Percentiles rank a stretch among this genome's conserved stretches.
phyloP scores from a whole-genome alignment of 306 rosid genomes.

The Lathyrus aphaca region DNA sequence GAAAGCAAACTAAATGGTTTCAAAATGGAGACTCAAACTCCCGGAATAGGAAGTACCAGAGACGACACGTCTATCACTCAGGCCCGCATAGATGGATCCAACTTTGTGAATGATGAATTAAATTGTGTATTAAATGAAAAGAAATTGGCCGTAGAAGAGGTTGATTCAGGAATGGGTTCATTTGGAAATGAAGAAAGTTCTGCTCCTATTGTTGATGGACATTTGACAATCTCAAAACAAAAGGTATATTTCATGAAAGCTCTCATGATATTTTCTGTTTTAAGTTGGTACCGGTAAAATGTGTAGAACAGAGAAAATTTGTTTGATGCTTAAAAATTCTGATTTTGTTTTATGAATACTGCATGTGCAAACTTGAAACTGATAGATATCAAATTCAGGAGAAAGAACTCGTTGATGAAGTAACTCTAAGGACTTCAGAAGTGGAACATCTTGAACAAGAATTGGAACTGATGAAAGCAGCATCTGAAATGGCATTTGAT shows the following conservation, averaged over 20 bases:
- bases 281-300: conserved; percentile 34
- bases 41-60: conserved; percentile 28
- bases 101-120: conserved; percentile 39
- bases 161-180: conserved; percentile 36
- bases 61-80: conserved; percentile 28
- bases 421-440: conserved; percentile 46
- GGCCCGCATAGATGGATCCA: conserved; percentile 35
- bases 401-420: conserved; percentile 48
- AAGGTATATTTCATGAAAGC: conserved; percentile 32
- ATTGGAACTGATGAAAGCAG: conserved; percentile 58
- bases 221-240: conserved; percentile 32
- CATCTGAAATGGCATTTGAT: conserved; percentile 57
- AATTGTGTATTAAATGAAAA: conserved; percentile 34
- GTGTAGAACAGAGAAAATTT: conserved; percentile 21
- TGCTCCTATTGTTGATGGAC: conserved; percentile 31
- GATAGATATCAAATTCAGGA: conserved; percentile 49
- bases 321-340: conserved; percentile 4
- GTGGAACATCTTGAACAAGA: conserved; percentile 67
- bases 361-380: conserved; percentile 27
- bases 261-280: conserved; percentile 30
- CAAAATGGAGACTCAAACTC: conserved; percentile 44
- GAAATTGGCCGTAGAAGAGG: conserved; percentile 13
- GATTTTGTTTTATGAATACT: conserved; percentile 4
- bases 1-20: conserved; percentile 46
- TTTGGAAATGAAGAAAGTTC: conserved; percentile 38